A percentile compares a stretch with the other conserved stretches of the same genome.
Conservation (phyloP, 768 basidiomycete genomes). For the Mycena leptocephala region DNA sequence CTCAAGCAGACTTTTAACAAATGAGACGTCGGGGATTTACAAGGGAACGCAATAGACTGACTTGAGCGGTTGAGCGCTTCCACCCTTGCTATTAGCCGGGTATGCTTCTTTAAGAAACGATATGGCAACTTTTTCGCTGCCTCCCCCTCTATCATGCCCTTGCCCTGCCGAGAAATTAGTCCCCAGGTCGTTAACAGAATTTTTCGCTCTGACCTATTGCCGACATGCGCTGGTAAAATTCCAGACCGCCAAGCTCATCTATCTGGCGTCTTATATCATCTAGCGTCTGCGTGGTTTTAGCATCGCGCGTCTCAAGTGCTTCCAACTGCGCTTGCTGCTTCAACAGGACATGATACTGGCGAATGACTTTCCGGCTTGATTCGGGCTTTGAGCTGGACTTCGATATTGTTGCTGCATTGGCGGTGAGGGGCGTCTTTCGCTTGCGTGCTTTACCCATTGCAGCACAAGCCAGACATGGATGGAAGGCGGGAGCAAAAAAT, state of each 20-base stretch:
- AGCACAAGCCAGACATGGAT: neutral
- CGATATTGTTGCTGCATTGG: slow-evolving; percentile 27
- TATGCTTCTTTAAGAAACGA: slow-evolving; percentile 78
- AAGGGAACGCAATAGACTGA: slow-evolving; percentile 37
- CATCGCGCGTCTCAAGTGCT: slow-evolving; percentile 31
- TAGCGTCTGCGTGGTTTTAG: slow-evolving; percentile 53
- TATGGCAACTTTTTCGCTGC: slow-evolving; percentile 87
- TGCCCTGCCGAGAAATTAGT: slow-evolving; percentile 75
- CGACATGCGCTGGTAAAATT: slow-evolving; percentile 89
- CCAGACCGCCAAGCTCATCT: slow-evolving; percentile 81
- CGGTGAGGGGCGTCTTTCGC: slow-evolving; percentile 64
- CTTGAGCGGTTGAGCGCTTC: slow-evolving; percentile 46
- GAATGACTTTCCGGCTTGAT: slow-evolving; percentile 82
- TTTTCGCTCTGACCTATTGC: slow-evolving; percentile 75
- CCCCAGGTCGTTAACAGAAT: neutral
- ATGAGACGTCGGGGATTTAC: neutral
- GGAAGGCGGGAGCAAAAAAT: neutral
- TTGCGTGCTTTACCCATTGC: slow-evolving; percentile 61
- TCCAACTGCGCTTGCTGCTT: slow-evolving; percentile 77
- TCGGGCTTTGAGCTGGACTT: slow-evolving; percentile 67
- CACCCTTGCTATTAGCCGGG: slow-evolving; percentile 39
- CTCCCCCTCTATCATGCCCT: slow-evolving; percentile 86
- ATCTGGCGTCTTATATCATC: slow-evolving; percentile 75
- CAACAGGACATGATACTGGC: slow-evolving; percentile 85
- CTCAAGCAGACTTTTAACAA: slow-evolving; percentile 79